phyloP scores from a whole-genome alignment of 306 rosid genomes.

The Prosopis cineraria region DNA sequence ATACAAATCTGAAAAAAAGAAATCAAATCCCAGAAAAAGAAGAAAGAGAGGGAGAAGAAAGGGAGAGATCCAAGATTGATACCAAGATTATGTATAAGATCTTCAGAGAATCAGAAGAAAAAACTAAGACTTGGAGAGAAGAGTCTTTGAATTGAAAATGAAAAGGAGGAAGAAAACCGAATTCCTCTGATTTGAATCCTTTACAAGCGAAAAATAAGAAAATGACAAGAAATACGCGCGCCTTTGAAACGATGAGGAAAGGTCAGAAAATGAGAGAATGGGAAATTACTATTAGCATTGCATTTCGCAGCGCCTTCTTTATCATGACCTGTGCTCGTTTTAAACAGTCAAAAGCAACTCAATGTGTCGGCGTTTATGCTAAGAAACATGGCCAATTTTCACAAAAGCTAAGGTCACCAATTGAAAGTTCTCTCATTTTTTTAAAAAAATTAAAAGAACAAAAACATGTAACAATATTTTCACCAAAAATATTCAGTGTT shows the following conservation, averaged over 20 bases:
- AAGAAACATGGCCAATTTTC: background rate
- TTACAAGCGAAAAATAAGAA: background rate
- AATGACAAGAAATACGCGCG: background rate
- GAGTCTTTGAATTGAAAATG: slow-evolving; percentile 41
- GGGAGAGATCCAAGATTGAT: slow-evolving; percentile 30
- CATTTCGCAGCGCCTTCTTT: background rate
- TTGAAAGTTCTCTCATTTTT: no score
- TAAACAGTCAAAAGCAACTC: background rate
- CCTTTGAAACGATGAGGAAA: slow-evolving; percentile 3
- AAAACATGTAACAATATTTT: no score
- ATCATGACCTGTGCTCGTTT: background rate
- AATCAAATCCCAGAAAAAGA: slow-evolving; percentile 6
- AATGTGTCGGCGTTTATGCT: background rate
- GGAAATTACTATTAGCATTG: background rate
- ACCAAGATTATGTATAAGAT: slow-evolving; percentile 7
- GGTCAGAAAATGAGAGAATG: background rate
- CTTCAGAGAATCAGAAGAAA: background rate
- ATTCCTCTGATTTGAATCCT: background rate
- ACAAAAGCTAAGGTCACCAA: no score
- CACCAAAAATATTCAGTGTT: no score
- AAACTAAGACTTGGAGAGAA: background rate
- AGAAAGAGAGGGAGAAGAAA: background rate
- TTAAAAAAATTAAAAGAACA: no score
- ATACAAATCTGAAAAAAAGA: slow-evolving; percentile 28
- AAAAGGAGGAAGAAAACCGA: slow-evolving; percentile 12